Evolutionary conservation across 2,329 filamentous ascomycete genomes (phyloP), one percentile per base, ranked within the genome.

Genomic region (Macrophomina pseudophaseolina): DNA sequence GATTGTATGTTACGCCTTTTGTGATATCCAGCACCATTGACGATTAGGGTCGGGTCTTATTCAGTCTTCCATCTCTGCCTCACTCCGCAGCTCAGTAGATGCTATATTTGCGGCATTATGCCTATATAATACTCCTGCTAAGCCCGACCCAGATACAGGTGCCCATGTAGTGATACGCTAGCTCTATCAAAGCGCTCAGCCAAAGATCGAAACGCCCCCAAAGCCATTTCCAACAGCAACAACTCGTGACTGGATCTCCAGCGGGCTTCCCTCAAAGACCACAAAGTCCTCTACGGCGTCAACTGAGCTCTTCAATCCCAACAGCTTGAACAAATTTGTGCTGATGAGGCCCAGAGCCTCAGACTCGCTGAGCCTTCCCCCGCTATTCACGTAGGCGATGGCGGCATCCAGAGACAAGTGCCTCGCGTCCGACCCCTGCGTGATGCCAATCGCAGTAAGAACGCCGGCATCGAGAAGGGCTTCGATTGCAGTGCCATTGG

Each of bases 401-500:
- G 88, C 88, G 0, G 89, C 89, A 53, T 86, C 76, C 65, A 90
- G 77, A 0, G 82, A 84, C 68, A 91, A 71, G 68, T 90, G 86
- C 35, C 87, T 80, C 3, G 89, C 82, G 62, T 86, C 73, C 87
- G 86, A 90, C 70, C 89, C 86, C 72, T 90, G 87, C 49, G 84
- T 80, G 4, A 88, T 80, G 0, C 87, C 86, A 30, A 90, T 82
- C 0, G 83, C 88, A 0, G 85, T 81, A 3, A 78, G 73, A 0
- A 90, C 88, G 1, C 88, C 88, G 0, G 87, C 88, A 7, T 83
- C 82, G 0, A 88, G 70, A 1, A 91, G 81, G 12, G 72, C 75
- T 68, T 90, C 87, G 4, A 89, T 78, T 0, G 83, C 83, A 0
- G 88, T 90, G 32, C 88, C 87, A 70, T 90, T 89, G 0, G 88